Evolutionary conservation across 202 grass and related monocot species (phyloP).

Genomic region (Schoenoplectus triqueter): DNA sequence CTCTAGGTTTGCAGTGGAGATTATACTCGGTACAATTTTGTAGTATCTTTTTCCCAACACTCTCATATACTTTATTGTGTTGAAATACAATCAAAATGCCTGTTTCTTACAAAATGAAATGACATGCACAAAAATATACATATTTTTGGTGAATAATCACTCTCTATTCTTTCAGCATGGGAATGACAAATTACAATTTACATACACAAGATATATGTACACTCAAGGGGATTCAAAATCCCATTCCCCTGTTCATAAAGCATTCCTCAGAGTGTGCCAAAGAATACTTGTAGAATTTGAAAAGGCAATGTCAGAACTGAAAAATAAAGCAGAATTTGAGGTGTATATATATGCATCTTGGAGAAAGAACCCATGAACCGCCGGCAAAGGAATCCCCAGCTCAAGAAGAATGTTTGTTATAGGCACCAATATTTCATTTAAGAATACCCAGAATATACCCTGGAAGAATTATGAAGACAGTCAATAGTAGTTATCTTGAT

Average conservation of each 20-base stretch:
- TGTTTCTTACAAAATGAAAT: slow-evolving; percentile 26
- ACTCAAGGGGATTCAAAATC: slow-evolving; percentile 23
- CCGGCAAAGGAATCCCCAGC: slow-evolving; percentile 63
- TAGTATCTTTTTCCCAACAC: background rate
- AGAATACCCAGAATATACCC: slow-evolving; percentile 78
- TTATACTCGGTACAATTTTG: background rate
- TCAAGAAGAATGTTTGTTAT: slow-evolving; percentile 69
- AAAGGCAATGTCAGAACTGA: slow-evolving; percentile 78
- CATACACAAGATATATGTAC: slow-evolving; percentile 29
- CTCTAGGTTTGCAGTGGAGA: background rate
- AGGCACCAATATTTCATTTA: slow-evolving; percentile 77
- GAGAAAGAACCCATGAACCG: slow-evolving; percentile 71
- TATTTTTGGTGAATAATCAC: slow-evolving; percentile 8
- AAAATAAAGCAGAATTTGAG: slow-evolving; percentile 49
- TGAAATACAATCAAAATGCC: slow-evolving; percentile 13
- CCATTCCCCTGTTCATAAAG: slow-evolving; percentile 22
- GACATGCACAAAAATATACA: slow-evolving; percentile 24
- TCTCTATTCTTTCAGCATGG: slow-evolving; percentile 18
- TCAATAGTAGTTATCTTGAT: slow-evolving; percentile 19
- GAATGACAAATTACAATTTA: slow-evolving; percentile 29
- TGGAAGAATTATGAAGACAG: slow-evolving; percentile 42
- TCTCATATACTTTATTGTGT: background rate
- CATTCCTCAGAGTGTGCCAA: slow-evolving; percentile 35
- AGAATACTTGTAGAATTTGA: slow-evolving; percentile 41
- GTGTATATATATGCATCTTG: slow-evolving; percentile 67